Percentiles rank a stretch among this genome's conserved stretches.
Conservation (phyloP, 2,329 filamentous ascomycete species). For the Calonectria hawksworthii region DNA sequence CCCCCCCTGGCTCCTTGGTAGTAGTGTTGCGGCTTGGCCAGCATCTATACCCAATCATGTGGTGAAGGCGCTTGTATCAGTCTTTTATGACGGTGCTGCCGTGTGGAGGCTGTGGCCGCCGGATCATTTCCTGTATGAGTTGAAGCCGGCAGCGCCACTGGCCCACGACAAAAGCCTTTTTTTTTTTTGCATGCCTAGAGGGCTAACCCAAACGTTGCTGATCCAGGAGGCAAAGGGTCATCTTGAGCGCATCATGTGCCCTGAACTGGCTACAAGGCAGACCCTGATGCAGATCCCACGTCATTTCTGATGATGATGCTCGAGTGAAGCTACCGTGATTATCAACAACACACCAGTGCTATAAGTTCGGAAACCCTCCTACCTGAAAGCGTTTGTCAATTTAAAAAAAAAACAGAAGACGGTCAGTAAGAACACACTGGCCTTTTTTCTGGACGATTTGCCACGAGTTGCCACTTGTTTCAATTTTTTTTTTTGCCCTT, state of each 20-base stretch:
- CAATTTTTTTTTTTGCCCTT: background rate
- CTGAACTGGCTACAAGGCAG: background rate
- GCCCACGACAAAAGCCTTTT: background rate
- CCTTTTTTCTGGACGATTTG: background rate
- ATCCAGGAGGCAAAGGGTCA: background rate
- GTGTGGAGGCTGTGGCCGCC: background rate
- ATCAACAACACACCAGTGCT: background rate
- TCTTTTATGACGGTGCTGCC: background rate
- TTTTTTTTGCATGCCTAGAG: background rate
- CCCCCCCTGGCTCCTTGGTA: background rate
- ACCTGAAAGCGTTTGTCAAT: no score
- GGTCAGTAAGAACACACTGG: background rate
- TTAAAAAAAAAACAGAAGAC: background rate
- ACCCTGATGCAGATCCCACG: background rate
- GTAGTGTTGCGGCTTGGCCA: background rate
- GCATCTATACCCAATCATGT: background rate
- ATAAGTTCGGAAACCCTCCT: no score
- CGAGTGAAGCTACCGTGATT: background rate
- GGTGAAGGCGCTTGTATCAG: background rate
- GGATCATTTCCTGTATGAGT: background rate
- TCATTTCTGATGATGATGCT: background rate
- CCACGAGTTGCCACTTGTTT: background rate
- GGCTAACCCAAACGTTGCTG: background rate
- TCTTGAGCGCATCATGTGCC: background rate
- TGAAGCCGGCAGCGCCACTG: background rate